Conservation (phyloP, 768 basidiomycete species). For the Serendipita vermifera region DNA sequence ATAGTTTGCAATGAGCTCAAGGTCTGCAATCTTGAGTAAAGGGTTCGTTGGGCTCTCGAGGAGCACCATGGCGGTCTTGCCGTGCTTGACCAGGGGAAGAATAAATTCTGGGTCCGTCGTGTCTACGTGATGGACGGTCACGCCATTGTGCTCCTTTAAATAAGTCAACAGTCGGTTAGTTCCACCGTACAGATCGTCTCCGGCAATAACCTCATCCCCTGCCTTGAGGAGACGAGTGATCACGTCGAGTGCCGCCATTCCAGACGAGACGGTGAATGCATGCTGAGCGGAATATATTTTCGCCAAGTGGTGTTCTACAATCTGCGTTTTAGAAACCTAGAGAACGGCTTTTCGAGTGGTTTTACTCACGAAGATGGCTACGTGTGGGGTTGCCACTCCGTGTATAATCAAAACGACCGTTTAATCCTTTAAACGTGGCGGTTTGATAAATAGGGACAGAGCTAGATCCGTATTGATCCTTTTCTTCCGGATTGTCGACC, state of each 20-base stretch:
- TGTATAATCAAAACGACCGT: slow-evolving; percentile 83
- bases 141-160: slow-evolving; percentile 73
- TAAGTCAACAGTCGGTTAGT: slow-evolving; percentile 91
- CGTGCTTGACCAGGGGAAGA: slow-evolving; percentile 47
- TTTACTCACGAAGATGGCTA: slow-evolving; percentile 72
- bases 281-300: slow-evolving; percentile 88
- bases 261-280: slow-evolving; percentile 87
- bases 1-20: slow-evolving; percentile 66
- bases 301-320: slow-evolving; percentile 85
- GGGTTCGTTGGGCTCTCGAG: slow-evolving; percentile 98
- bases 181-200: slow-evolving; percentile 95
- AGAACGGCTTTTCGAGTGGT: no score
- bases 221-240: slow-evolving; percentile 91
- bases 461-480: slow-evolving; percentile 91
- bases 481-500: slow-evolving; percentile 79
- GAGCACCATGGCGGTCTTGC: slow-evolving; percentile 85
- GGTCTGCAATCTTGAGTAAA: slow-evolving; percentile 84
- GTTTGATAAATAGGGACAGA: slow-evolving; percentile 97
- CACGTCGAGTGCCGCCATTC: slow-evolving; percentile 95
- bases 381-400: slow-evolving; percentile 95
- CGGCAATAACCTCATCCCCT: slow-evolving; percentile 89
- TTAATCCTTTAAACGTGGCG: slow-evolving; percentile 91
- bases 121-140: slow-evolving; percentile 86
- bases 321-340: neutral
- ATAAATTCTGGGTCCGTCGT: slow-evolving; percentile 64